Percentiles rank a stretch among this genome's conserved stretches.
These are phyloP conservation scores for Chlamydomonas incerta DNA, from an alignment of 139 green algal genomes.

Conservation along the genomic window DNA sequence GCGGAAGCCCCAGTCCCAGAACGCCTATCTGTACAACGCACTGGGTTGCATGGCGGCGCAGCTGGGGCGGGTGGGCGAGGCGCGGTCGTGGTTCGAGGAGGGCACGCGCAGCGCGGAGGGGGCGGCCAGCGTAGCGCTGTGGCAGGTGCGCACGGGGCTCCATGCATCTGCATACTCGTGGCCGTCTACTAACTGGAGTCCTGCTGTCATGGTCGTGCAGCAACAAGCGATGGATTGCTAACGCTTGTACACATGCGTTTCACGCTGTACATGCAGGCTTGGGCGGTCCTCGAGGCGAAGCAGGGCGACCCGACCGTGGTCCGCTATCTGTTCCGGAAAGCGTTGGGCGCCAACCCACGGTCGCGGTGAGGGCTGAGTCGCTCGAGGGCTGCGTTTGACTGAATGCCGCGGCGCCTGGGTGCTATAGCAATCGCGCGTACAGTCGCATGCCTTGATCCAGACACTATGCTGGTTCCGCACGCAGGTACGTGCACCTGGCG, in stretches of 20 bases:
- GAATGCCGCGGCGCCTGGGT: too few species aligned
- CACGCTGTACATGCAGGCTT: constrained; percentile 74
- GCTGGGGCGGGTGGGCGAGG: constrained; percentile 79
- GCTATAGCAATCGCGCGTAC: too few species aligned
- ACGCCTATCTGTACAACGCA: constrained; percentile 89
- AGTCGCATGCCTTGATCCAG: too few species aligned
- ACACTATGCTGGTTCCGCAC: too few species aligned
- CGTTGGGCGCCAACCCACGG: constrained; percentile 68
- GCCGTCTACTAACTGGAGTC: too few species aligned
- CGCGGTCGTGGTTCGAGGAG: constrained; percentile 85
- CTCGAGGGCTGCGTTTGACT: too few species aligned
- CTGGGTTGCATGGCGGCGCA: constrained; percentile 64
- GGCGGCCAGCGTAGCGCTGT: constrained; percentile 47
- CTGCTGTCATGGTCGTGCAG: too few species aligned
- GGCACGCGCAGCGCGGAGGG: constrained; percentile 71
- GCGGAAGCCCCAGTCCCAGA: constrained; percentile 58
- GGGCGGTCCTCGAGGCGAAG: constrained; percentile 83
- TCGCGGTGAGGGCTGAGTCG: constrained; percentile 38
- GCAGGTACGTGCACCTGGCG: constrained; percentile 80
- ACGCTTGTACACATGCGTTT: too few species aligned
- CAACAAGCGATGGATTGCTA: too few species aligned
- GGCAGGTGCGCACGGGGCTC: constrained; percentile 56
- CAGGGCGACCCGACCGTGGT: constrained; percentile 66
- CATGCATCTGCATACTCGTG: too few species aligned
- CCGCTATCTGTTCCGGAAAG: constrained; percentile 74